Base-by-base conservation (phyloP, 306 rosid species). In the Spatholobus suberectus region DNA sequence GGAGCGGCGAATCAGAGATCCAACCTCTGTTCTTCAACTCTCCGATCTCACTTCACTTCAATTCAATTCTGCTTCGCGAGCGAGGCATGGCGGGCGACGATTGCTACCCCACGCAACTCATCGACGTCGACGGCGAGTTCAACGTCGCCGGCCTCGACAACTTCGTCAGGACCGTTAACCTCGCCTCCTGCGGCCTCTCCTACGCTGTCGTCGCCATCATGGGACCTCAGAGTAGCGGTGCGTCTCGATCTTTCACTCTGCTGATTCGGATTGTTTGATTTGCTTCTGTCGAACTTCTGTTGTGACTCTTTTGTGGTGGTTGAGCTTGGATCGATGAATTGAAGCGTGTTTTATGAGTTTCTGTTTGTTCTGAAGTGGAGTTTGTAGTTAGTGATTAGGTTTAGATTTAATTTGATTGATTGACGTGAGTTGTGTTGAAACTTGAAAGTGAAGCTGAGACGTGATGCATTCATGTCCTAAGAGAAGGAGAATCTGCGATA, bases 151-250 rank as follows among this genome's bases (percentile, higher is more conserved):
- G 97, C 38, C 86, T 93, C 32, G 92, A 86, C 24, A 72, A 52
- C 15, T 93, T 95, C 88, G 86, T 85, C 70, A 83, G 77, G 18
- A 67, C 84, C 38, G 82, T 85, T 5, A 86, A 87, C 7, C 80
- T 95, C 43, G 73, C 85, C 26, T 40, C 79, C 2, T 85, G 91
- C 52, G 98, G 99, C 37, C 94, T 95, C 32, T 93, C 99, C 21
- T 95, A 95, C 26, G 97, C 98, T 6, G 96, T 95, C 12, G 93
- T 95, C 23, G 87, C 99, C n/a, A 75, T 95, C 68, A 95, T 95
- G 99, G 99, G 99, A 17, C 98, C 98, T 44, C 99, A 95, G 78
- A 93, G 98, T 70, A 95, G 98, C 57, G 98, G 98, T 95, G 57
- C 40, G 85, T 29, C 0, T 8, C 18, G 6, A 40, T 57, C 5